Conservation (phyloP, 164 flowering plant genomes). For the Protea cynaroides region DNA sequence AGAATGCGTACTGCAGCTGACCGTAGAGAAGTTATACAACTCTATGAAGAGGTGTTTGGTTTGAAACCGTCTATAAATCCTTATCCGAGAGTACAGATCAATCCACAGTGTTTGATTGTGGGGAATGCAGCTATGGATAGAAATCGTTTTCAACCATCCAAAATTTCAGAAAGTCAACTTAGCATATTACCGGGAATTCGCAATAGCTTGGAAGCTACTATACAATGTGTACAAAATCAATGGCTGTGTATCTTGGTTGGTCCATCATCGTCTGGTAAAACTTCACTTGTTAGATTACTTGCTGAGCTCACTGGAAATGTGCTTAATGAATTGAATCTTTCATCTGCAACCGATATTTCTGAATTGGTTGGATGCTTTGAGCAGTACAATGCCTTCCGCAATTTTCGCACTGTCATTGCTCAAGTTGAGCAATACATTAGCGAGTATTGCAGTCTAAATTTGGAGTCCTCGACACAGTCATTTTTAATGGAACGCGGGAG, state of each 20-base stretch:
- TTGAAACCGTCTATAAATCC: constrained; percentile 55
- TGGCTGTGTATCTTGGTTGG: constrained; percentile 89
- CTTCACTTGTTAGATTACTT: constrained; percentile 71
- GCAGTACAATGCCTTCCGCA: constrained; percentile 72
- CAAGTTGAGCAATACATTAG: constrained; percentile 52
- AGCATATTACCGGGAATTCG: constrained; percentile 70
- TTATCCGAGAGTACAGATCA: constrained; percentile 57
- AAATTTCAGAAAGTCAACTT: constrained; percentile 29
- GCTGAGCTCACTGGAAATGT: constrained; percentile 86
- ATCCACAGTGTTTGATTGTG: constrained; percentile 40
- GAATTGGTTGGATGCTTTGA: constrained; percentile 96
- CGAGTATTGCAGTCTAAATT: constrained; percentile 45
- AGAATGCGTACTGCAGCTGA: constrained; percentile 90
- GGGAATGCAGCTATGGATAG: constrained; percentile 50
- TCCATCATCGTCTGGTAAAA: constrained; percentile 91
- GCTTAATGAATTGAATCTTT: constrained; percentile 76
- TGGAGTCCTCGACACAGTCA: constrained; percentile 31
- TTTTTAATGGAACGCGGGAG: constrained; percentile 25
- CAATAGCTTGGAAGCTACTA: constrained; percentile 69
- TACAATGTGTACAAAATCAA: constrained; percentile 55
- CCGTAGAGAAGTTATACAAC: constrained; percentile 51
- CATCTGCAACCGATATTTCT: constrained; percentile 86
- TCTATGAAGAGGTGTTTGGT: constrained; percentile 71
- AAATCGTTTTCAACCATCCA: constrained; percentile 34
- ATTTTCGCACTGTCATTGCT: constrained; percentile 41